phyloP scores from a whole-genome alignment of 768 basidiomycete species.

The Fistulinella prunicolor region DNA sequence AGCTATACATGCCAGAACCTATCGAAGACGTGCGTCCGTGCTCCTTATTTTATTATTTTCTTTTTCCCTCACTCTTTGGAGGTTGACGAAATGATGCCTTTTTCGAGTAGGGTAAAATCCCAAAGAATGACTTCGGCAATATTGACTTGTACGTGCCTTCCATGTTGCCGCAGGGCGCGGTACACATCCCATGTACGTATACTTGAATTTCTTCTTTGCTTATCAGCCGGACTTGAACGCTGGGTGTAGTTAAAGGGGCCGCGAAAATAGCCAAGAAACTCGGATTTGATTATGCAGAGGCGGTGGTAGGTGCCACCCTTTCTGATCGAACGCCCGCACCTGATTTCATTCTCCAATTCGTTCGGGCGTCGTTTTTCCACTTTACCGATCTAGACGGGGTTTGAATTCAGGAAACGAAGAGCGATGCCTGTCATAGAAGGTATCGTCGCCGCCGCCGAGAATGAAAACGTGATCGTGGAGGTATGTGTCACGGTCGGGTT shows the following conservation, averaged over 20 bases:
- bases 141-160: conserved; percentile 93
- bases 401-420: conserved; percentile 92
- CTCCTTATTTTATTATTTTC: conserved; percentile 14
- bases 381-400: conserved; percentile 65
- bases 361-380: neutral
- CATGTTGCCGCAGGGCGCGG: conserved; percentile 89
- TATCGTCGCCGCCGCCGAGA: conserved; percentile 81
- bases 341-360: conserved; percentile 5
- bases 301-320: conserved; percentile 67
- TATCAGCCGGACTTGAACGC: conserved; percentile 10
- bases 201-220: conserved; percentile 8
- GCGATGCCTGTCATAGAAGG: conserved; percentile 85
- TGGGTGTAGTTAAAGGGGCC: conserved; percentile 67
- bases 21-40: conserved; percentile 83
- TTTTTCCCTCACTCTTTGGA: neutral
- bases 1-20: conserved; percentile 73
- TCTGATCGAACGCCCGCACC: conserved; percentile 4
- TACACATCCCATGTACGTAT: conserved; percentile 85
- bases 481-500: conserved; percentile 40
- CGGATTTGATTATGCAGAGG: conserved; percentile 89
- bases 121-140: conserved; percentile 95
- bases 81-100: conserved; percentile 6
- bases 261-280: conserved; percentile 87
- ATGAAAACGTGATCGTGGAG: conserved; percentile 71
- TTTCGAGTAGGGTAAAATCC: conserved; percentile 73